Conservation (phyloP, 2,329 filamentous ascomycete genomes). For the Colletotrichum horii region DNA sequence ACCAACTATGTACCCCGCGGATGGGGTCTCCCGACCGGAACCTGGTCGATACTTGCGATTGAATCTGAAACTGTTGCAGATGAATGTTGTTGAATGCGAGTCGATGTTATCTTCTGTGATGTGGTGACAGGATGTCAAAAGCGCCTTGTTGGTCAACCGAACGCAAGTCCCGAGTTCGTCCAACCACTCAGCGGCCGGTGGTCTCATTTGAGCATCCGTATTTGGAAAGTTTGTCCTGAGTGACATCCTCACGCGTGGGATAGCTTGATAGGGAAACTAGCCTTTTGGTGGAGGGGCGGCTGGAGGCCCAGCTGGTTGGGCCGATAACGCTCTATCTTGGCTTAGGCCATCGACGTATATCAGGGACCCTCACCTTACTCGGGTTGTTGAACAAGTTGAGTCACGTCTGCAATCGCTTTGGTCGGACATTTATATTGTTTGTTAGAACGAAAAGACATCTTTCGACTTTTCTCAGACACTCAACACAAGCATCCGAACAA, state of each 20-base stretch:
- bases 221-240: background rate
- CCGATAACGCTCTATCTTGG: slow-evolving; percentile 11
- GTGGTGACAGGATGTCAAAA: background rate
- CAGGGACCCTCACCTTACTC: background rate
- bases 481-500: no score
- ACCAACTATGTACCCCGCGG: background rate
- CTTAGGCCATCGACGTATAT: background rate
- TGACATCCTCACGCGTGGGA: background rate
- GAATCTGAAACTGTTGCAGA: background rate
- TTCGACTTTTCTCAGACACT: background rate
- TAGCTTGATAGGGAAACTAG: background rate
- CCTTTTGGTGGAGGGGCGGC: background rate
- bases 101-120: background rate
- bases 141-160: background rate
- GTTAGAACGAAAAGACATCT: background rate
- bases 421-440: background rate
- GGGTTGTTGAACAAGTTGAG: background rate
- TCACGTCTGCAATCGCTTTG: background rate
- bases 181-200: background rate
- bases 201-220: background rate
- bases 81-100: background rate
- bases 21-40: background rate
- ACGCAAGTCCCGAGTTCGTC: background rate
- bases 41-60: background rate
- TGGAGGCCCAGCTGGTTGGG: background rate